These are phyloP conservation scores for Penicillium rolfsii DNA, from an alignment of 2,329 filamentous ascomycete genomes.

Conservation along the genomic window DNA sequence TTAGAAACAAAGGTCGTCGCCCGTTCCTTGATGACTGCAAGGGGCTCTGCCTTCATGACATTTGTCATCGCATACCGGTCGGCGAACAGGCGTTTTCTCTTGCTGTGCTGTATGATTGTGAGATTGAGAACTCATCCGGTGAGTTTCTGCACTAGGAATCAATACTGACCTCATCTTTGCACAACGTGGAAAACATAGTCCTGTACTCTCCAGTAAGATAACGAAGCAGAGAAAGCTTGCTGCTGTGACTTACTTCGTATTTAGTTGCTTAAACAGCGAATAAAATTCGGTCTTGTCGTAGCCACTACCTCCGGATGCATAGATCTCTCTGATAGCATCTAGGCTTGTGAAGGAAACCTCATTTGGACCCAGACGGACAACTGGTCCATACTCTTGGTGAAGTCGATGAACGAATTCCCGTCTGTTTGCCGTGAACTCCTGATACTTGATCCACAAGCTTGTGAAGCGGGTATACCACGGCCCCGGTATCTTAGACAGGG, in stretches of 20 bases:
- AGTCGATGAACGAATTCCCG: slow-evolving; percentile 35
- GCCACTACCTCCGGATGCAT: slow-evolving; percentile 39
- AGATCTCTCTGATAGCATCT: slow-evolving; percentile 38
- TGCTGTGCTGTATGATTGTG: slow-evolving; percentile 57
- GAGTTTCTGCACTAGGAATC: not conserved
- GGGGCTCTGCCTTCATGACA: slow-evolving; percentile 59
- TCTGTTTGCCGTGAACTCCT: slow-evolving; percentile 35
- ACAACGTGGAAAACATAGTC: slow-evolving; percentile 46
- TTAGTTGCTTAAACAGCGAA: slow-evolving; percentile 40
- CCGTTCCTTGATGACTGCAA: slow-evolving; percentile 62
- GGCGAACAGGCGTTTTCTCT: slow-evolving; percentile 65
- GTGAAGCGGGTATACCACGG: slow-evolving; percentile 37
- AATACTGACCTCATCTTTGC: slow-evolving; percentile 25
- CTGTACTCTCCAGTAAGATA: slow-evolving; percentile 17
- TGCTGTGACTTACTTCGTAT: slow-evolving; percentile 26
- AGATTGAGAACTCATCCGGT: not conserved
- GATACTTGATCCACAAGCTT: slow-evolving; percentile 35
- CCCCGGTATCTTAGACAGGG: slow-evolving; percentile 31
- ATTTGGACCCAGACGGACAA: slow-evolving; percentile 37
- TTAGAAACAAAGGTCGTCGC: slow-evolving; percentile 59
- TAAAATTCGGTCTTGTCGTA: slow-evolving; percentile 45
- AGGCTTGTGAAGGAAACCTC: slow-evolving; percentile 37
- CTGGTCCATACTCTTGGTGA: slow-evolving; percentile 33
- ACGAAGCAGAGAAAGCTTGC: not conserved
- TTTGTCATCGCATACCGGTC: slow-evolving; percentile 72